Base-by-base conservation (phyloP, 2,329 filamentous ascomycete species). In the Aspergillus texensis region DNA sequence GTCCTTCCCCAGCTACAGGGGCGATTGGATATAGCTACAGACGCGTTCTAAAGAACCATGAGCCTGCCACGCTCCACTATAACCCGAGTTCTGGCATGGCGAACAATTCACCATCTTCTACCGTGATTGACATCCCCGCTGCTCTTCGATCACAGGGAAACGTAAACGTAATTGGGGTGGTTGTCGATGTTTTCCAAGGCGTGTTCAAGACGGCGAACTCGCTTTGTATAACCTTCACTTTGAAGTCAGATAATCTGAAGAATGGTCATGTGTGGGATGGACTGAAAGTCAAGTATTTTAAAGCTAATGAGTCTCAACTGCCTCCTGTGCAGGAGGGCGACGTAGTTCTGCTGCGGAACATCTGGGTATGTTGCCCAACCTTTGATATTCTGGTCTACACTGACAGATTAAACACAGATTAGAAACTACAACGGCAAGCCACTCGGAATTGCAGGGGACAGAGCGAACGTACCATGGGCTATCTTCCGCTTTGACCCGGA, bases 161-260 rank as follows among this genome's bases (percentile, higher is more conserved):
- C 6, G 80, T 89, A 66, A 89, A 82, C 76, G 78, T 95, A 46
- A 84, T 93, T 57, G 93, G 92, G 1, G 77, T 94, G 5, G 85
- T 94, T 4, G 86, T 87, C 58, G 91, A 94, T 69, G 84, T 83
- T 56, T 83, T 86, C 62, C 76, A 50, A 8, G 58, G 82, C 0
- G 85, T 87, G 1, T 81, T 80, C 0, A 61, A 74, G 12, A 88
- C 88, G 1, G 79, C 65, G 60, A 83, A 85, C 26, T 71, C 74
- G 28, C 89, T 91, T 83, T 90, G 89, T 75, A 85, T 84, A 64
- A 83, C 83, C 26, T 79, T 92, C 39, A 85, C 82, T 1, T 73
- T 93, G 4, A 86, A 81, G 70, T 90, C 93, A 72, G 72, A 78
- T 12, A 77, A 82, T 9, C 79, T 88, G 61, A 75, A 63, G n/a